These are phyloP conservation scores for Zychaea mexicana DNA, from an alignment of 371 early-diverging fungal species.

Conservation along the genomic window DNA sequence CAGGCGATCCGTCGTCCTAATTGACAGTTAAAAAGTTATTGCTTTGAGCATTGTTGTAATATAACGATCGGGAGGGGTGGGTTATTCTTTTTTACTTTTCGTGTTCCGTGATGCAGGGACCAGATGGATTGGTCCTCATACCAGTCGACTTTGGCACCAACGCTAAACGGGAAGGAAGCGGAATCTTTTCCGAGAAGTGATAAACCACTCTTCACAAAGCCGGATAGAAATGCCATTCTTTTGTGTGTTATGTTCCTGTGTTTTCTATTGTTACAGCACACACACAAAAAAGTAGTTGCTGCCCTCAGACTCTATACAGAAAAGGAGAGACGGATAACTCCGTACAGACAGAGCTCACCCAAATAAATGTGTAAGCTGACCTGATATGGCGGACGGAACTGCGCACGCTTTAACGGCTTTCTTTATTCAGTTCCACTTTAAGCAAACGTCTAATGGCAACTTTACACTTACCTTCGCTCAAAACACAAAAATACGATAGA, in stretches of 20 bases:
- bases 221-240: constrained; percentile 52
- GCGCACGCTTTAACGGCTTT: background rate
- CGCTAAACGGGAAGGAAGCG: constrained; percentile 73
- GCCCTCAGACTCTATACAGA: no score
- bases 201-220: constrained; percentile 69
- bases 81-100: constrained; percentile 72
- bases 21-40: background rate
- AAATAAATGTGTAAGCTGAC: no score
- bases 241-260: background rate
- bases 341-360: no score
- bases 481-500: constrained; percentile 89
- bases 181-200: constrained; percentile 74
- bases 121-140: constrained; percentile 72
- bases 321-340: background rate
- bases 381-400: no score
- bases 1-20: constrained; percentile 74
- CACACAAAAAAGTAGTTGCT: background rate
- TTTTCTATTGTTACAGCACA: background rate
- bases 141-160: constrained; percentile 71
- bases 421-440: background rate
- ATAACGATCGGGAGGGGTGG: no score
- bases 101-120: constrained; percentile 80
- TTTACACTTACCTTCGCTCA: constrained; percentile 39
- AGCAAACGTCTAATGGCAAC: constrained; percentile 18
- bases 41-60: no score